Base-by-base conservation (phyloP, 1,284 basidiomycete genomes). In the Microbotryum violaceum region DNA sequence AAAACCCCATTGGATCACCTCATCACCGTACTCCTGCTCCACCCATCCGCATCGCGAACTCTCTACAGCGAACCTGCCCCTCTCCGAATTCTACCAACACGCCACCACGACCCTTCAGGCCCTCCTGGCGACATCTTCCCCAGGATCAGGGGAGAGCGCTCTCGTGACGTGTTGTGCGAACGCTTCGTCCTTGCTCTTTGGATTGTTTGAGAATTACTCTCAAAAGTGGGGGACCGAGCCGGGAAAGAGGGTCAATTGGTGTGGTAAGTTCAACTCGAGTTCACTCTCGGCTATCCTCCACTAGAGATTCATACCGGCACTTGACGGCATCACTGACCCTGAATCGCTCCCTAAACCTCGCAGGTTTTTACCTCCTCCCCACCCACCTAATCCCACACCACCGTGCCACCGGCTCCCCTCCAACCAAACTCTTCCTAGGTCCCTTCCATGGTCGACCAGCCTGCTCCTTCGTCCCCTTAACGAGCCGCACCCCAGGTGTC, bases 391-490 rank as follows among this genome's bases (percentile, higher is more conserved):
- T 75, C 12, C 57, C 64, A 31, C 31, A 31, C 3, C 60, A 69
- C 6, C 56, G 62, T 6, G 25, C 65, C 14, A 23, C 53, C 10
- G 44, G 63, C 31, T 45, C 49, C 5, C 49, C 9, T 3, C 56
- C 3, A 3, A 63, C 70, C 1, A 73, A 70, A 6, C 71, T 77
- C 50, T 63, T 73, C 42, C 70, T 77, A 6, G 76, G 75, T 0
- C 76, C 76, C 0, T 77, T 76, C 57, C 73, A 74, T 63, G 76
- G 76, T 21, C 65, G 76, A n/a, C 76, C 76, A 2, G 76, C 76
- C 1, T 77, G 76, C 63, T 61, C 64, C 4, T 70, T 71, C 33
- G 71, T 71, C 55, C 58, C 61, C 0, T 64, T 65, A 5, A n/a
- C 55, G 1, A 53, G 61, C 6, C 65, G 64, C 2, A 62, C 65